These are phyloP conservation scores for Podospora bellae-mahoneyi DNA, from an alignment of 495 filamentous ascomycete species.

Conservation along the genomic window DNA sequence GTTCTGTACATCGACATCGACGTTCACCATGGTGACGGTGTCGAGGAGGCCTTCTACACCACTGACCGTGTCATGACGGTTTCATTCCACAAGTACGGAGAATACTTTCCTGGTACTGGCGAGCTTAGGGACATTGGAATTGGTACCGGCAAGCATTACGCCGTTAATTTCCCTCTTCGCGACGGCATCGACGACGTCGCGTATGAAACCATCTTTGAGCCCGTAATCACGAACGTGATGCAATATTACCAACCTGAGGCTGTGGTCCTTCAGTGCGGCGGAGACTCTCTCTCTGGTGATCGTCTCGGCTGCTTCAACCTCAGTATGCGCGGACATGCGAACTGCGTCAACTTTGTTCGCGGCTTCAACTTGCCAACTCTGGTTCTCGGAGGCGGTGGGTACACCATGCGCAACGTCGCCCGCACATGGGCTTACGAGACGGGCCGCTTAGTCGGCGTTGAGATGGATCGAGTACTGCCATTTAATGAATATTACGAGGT, in stretches of 20 bases:
- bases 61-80: slow-evolving; percentile 95
- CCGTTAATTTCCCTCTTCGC: slow-evolving; percentile 93
- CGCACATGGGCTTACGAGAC: slow-evolving; percentile 98
- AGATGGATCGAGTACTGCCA: slow-evolving; percentile 76
- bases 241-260: slow-evolving; percentile 92
- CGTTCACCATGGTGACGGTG: slow-evolving; percentile 95
- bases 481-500: slow-evolving; percentile 99
- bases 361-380: slow-evolving; percentile 87
- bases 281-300: slow-evolving; percentile 92
- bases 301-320: slow-evolving; percentile 96
- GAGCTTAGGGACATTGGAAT: slow-evolving; percentile 95
- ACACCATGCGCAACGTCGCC: slow-evolving; percentile 98
- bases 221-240: slow-evolving; percentile 90
- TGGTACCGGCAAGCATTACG: slow-evolving; percentile 86
- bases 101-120: slow-evolving; percentile 97
- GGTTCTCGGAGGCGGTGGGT: slow-evolving; percentile 91
- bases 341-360: slow-evolving; percentile 95
- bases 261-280: slow-evolving; percentile 94
- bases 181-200: slow-evolving; percentile 92
- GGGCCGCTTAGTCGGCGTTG: slow-evolving; percentile 77
- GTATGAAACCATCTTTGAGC: slow-evolving; percentile 95
- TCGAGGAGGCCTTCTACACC: slow-evolving; percentile 95
- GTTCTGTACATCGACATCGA: slow-evolving; percentile 98
- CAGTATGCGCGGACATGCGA: slow-evolving; percentile 95
- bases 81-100: slow-evolving; percentile 97